Percentiles rank a stretch among this genome's conserved stretches.
These are phyloP conservation scores for Cicer arietinum DNA, from an alignment of 306 rosid genomes.

Conservation along the genomic window DNA sequence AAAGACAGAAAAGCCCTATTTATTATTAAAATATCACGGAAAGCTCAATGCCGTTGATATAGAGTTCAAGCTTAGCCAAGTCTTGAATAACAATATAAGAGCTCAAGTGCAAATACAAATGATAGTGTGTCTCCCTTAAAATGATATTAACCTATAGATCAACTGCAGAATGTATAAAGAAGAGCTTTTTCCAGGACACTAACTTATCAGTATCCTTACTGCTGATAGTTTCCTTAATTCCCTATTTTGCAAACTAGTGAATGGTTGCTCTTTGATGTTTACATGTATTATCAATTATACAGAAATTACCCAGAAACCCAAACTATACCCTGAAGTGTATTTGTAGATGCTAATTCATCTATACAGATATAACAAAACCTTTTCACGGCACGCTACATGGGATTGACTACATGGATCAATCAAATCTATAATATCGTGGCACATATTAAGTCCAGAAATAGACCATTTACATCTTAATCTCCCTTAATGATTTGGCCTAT, in stretches of 20 bases:
- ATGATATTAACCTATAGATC: no score
- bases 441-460: neutral
- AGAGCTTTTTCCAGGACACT: neutral
- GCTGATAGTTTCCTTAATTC: constrained; percentile 19
- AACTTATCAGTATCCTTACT: constrained; percentile 2
- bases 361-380: neutral
- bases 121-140: no score
- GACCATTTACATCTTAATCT: constrained; percentile 4
- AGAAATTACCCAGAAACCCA: neutral
- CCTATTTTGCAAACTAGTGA: constrained; percentile 15
- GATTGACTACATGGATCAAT: neutral
- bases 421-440: neutral
- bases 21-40: constrained; percentile 8
- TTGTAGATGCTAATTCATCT: neutral
- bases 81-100: constrained; percentile 16
- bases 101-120: neutral
- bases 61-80: constrained; percentile 20
- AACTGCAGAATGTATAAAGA: no score
- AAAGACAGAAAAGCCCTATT: constrained; percentile 3
- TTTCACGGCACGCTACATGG: neutral
- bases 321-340: neutral
- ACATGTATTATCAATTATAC: neutral
- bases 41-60: constrained; percentile 16
- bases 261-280: neutral
- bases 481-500: neutral